These are phyloP conservation scores for Sporothrix schenckii DNA, from an alignment of 2,329 filamentous ascomycete genomes.

Conservation along the genomic window DNA sequence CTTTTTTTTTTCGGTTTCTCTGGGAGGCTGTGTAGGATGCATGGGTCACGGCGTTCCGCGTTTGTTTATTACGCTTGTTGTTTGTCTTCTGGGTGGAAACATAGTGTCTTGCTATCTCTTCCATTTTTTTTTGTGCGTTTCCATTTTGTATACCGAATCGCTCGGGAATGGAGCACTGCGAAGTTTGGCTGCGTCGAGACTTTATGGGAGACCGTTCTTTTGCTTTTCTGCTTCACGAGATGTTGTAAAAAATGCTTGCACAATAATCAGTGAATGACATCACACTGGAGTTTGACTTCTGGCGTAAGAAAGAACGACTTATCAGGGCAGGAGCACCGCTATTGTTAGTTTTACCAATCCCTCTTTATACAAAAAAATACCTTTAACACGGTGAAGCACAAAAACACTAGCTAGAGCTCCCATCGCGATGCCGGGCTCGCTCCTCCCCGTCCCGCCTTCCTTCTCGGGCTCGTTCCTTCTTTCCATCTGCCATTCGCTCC, in stretches of 20 bases:
- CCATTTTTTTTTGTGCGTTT: neutral
- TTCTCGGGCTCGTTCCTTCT: neutral
- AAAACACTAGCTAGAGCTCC: neutral
- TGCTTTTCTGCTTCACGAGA: neutral
- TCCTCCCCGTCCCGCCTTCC: neutral
- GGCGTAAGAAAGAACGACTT: neutral
- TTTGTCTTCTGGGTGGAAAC: neutral
- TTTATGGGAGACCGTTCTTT: too few relatives aligned
- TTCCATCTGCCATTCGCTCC: neutral
- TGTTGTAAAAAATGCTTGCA: neutral
- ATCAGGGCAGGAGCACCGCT: neutral
- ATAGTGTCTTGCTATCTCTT: neutral
- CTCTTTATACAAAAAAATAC: too few relatives aligned
- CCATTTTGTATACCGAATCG: neutral
- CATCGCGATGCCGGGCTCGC: neutral
- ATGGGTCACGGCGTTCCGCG: conserved; percentile 16
- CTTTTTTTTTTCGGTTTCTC: neutral
- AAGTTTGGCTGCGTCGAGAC: neutral
- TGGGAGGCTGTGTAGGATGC: neutral
- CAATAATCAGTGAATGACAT: neutral
- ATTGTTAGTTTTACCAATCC: neutral
- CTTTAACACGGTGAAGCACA: neutral
- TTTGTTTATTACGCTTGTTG: neutral
- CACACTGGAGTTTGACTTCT: neutral
- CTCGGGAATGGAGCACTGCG: neutral